Base-by-base conservation (phyloP, 2,329 filamentous ascomycete genomes). In the Coniochaeta prunicola region DNA sequence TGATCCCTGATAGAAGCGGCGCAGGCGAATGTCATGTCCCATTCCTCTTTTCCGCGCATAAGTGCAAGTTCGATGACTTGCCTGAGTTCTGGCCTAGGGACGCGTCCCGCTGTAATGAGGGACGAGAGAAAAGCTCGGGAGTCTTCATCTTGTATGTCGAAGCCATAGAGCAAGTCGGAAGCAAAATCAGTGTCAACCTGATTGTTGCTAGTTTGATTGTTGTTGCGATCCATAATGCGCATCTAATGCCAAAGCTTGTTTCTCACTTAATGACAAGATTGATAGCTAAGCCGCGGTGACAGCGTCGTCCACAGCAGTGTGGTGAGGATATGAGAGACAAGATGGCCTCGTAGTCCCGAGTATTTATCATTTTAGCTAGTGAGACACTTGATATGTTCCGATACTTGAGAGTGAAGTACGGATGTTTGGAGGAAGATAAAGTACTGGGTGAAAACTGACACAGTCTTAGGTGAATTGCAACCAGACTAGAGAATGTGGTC, bases 11-110 rank as follows among this genome's bases (percentile, higher is more conserved):
- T 59, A 2, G 68, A 48, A 19, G 38, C 56, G 2, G 73, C 73
- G 53, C 70, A 70, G 17, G 62, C 63, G 21, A 74, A 58, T 42
- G 71, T 64, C 62, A 73, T 67, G 15, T 70, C 62, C 67, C 69
- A 73, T 48, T 73, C 67, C 53, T 74, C 72, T 10, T 64, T 57
- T 0, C 70, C 70, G 10, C 68, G 68, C 45, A 68, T 58, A 1
- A 75, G 62, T 53, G 71, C 69, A 9, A 68, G 59, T 17, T 56
- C 56, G 9, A 61, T 57, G 26, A 75, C 61, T 10, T 65, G 53
- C 12, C 64, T 59, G 56, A 74, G 57, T 6, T 71, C 69, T 0
- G 66, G 64, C 3, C 59, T 59, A 3, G 65, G 60, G 2, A 59
- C 69, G 17, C 58, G 59, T 3, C 68, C 64, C 13, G 64, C 64